Evolutionary conservation across 805 yeast species (phyloP).

Genomic region (Clavispora fructus): DNA sequence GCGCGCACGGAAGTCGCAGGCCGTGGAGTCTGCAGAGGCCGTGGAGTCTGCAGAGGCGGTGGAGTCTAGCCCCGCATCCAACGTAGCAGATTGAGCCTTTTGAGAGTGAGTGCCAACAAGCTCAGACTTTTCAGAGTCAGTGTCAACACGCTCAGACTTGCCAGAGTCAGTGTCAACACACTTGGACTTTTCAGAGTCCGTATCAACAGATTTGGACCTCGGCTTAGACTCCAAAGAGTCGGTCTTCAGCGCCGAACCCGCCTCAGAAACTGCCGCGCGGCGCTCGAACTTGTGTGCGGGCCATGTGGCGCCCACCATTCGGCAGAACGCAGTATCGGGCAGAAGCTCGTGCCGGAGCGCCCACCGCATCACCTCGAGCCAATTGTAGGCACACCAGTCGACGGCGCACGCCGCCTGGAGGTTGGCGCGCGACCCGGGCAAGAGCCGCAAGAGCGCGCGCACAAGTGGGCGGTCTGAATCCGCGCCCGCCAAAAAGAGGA

Average conservation of each 20-base stretch:
- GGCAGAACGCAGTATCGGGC: conserved; percentile 3
- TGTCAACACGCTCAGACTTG: too few species aligned
- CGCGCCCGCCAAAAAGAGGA: background rate
- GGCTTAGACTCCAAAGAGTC: too few species aligned
- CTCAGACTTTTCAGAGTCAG: too few species aligned
- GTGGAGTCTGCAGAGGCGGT: too few species aligned
- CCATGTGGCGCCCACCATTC: conserved; percentile 11
- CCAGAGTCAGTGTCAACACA: too few species aligned
- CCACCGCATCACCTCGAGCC: conserved; percentile 12
- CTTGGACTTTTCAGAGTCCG: too few species aligned
- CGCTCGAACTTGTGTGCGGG: conserved; percentile 3
- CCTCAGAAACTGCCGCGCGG: background rate
- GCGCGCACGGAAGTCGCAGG: conserved; percentile 11
- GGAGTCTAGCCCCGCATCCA: too few species aligned
- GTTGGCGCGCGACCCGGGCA: background rate
- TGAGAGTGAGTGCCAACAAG: too few species aligned
- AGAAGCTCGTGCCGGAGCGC: conserved; percentile 9
- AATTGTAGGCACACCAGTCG: conserved; percentile 7
- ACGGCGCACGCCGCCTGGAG: background rate
- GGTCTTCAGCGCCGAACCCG: too few species aligned
- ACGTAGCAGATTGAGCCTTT: too few species aligned
- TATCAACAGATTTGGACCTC: too few species aligned
- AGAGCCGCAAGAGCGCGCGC: background rate
- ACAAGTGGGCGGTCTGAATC: background rate
- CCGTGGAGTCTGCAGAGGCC: background rate